These are phyloP conservation scores for Boletus insuetus DNA, from an alignment of 768 basidiomycete species.

Conservation along the genomic window DNA sequence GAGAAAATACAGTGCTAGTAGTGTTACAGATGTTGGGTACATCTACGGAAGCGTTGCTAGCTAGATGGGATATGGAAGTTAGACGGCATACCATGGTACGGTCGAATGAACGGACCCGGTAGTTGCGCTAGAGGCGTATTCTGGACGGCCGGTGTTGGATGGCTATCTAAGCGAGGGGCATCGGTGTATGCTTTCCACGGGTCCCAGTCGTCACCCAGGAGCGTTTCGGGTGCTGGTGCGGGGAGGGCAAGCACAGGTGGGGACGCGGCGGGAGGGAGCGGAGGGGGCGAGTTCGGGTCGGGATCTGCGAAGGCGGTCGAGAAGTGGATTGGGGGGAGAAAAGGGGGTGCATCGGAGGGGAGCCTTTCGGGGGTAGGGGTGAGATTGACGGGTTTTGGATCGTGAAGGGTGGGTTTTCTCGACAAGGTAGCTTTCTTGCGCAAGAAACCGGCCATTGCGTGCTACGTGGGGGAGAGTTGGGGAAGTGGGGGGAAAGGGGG, in stretches of 20 bases:
- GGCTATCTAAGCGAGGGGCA: slow-evolving; percentile 3
- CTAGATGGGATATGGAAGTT: slow-evolving; percentile 6
- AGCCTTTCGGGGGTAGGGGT: background rate
- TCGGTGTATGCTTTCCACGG: slow-evolving; percentile 18
- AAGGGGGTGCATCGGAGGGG: slow-evolving; percentile 22
- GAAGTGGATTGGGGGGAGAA: slow-evolving; percentile 43
- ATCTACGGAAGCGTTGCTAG: slow-evolving; percentile 1
- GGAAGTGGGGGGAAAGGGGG: background rate
- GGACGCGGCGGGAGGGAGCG: slow-evolving; percentile 17
- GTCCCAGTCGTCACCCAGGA: slow-evolving; percentile 19
- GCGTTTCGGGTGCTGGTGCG: background rate
- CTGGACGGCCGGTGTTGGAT: background rate
- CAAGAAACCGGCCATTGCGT: slow-evolving; percentile 52
- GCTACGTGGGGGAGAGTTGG: background rate
- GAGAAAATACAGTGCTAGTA: background rate
- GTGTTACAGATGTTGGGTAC: background rate
- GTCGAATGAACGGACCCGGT: slow-evolving; percentile 17
- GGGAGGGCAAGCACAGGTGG: slow-evolving; percentile 6
- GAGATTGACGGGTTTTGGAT: background rate
- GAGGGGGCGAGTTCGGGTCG: slow-evolving; percentile 12
- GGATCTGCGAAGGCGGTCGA: slow-evolving; percentile 31
- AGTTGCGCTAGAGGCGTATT: background rate
- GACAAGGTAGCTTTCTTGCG: slow-evolving; percentile 44
- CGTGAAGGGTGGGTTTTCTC: slow-evolving; percentile 1
- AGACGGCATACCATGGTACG: background rate